Conservation (phyloP, 805 yeast genomes). For the Ogataea trehaloabstinens region DNA sequence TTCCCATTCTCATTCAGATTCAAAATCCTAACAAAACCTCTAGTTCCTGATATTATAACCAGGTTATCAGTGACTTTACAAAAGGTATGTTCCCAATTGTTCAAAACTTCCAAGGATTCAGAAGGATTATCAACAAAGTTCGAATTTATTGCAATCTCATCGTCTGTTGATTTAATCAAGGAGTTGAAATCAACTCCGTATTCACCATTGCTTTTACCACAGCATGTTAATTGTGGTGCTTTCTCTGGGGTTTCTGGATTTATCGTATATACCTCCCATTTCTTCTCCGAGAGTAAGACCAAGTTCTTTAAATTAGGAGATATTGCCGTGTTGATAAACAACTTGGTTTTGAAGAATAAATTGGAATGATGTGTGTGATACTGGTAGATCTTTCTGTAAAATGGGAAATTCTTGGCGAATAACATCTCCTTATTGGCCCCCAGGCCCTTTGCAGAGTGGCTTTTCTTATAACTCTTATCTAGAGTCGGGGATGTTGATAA, state of each 20-base stretch:
- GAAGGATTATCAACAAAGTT: slow-evolving; percentile 24
- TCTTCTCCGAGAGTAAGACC: slow-evolving; percentile 62
- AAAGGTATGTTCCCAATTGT: slow-evolving; percentile 57
- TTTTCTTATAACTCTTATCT: slow-evolving; percentile 10
- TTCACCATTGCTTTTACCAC: slow-evolving; percentile 70
- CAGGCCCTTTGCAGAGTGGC: background rate
- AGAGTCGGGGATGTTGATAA: slow-evolving; percentile 23
- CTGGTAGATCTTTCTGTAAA: slow-evolving; percentile 61
- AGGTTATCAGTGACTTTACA: slow-evolving; percentile 59
- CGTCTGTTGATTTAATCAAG: slow-evolving; percentile 25
- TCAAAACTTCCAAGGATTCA: slow-evolving; percentile 35
- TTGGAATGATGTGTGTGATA: slow-evolving; percentile 50
- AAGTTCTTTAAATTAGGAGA: slow-evolving; percentile 64
- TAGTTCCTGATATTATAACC: slow-evolving; percentile 67
- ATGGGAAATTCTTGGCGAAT: slow-evolving; percentile 80
- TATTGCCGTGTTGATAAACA: slow-evolving; percentile 55
- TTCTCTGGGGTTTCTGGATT: slow-evolving; percentile 39
- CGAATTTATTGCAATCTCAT: slow-evolving; percentile 26
- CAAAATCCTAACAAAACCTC: slow-evolving; percentile 66
- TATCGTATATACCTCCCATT: slow-evolving; percentile 72
- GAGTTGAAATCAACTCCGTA: slow-evolving; percentile 52
- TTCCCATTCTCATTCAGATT: slow-evolving; percentile 57
- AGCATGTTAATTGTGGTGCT: slow-evolving; percentile 57
- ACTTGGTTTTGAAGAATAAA: slow-evolving; percentile 45
- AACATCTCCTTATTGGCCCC: slow-evolving; percentile 51